Conservation (phyloP, 164 flowering plant genomes). For the Dillenia suffruticosa region DNA sequence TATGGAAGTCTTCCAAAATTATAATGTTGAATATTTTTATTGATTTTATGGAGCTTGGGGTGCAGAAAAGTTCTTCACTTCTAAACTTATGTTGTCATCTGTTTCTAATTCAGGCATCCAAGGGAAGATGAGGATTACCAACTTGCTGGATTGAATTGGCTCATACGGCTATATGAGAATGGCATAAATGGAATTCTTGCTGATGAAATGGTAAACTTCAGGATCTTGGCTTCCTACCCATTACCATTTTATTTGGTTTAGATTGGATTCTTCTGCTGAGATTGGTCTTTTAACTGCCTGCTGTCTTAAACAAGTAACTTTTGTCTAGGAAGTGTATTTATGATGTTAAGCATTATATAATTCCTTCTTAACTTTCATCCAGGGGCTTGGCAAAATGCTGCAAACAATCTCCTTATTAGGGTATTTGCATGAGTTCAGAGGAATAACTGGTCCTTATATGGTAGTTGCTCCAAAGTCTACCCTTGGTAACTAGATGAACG, state of each 20-base stretch:
- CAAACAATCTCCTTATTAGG: constrained; percentile 94
- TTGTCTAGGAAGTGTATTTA: no score
- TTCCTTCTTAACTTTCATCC: constrained; percentile 2
- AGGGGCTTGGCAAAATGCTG: constrained; percentile 99
- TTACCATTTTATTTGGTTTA: no score
- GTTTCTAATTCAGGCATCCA: constrained; percentile 66
- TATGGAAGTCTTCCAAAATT: no score
- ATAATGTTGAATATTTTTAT: no score
- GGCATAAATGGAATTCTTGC: constrained; percentile 99
- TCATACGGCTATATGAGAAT: constrained; percentile 90
- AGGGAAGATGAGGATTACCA: constrained; percentile 99
- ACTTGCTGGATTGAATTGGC: constrained; percentile 97
- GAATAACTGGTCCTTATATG: constrained; percentile 98
- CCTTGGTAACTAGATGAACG: constrained; percentile 99
- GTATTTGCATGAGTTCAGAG: constrained; percentile 92
- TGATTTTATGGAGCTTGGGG: no score
- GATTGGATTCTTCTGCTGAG: no score
- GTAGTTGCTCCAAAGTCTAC: constrained; percentile 99
- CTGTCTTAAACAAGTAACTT: no score
- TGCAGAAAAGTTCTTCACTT: no score
- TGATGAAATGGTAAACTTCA: constrained; percentile 83
- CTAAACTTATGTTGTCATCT: no score
- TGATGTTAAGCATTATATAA: no score
- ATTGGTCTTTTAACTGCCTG: no score
- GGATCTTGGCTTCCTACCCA: no score